Conservation (phyloP, 2,329 filamentous ascomycete species). For the Ascochyta pisi region DNA sequence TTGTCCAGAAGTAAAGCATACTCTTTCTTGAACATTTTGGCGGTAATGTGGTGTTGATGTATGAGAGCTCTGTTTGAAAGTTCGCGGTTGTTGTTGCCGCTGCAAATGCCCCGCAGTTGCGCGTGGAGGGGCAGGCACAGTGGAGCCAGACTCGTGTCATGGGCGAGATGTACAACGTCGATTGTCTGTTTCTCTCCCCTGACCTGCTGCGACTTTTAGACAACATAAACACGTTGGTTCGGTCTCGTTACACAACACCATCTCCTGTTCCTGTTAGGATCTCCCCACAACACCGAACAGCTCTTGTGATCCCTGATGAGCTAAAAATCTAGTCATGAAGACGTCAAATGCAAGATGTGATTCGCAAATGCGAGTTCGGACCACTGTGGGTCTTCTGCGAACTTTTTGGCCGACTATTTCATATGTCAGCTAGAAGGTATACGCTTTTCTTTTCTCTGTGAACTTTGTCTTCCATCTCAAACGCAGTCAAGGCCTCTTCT, state of each 20-base stretch:
- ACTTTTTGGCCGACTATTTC: neutral
- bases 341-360: neutral
- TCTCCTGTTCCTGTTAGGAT: too few relatives aligned
- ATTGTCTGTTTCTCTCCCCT: too few relatives aligned
- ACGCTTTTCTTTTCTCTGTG: neutral
- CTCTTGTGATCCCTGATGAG: neutral
- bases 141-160: neutral
- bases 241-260: too few relatives aligned
- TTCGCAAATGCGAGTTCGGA: constrained; percentile 1
- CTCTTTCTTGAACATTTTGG: constrained; percentile 50
- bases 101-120: constrained; percentile 13
- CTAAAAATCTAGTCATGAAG: neutral
- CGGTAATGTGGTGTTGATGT: constrained; percentile 11
- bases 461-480: neutral
- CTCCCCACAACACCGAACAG: neutral
- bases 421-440: neutral
- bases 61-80: constrained; percentile 3
- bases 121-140: constrained; percentile 13
- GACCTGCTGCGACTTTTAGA: too few relatives aligned
- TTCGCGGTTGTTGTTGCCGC: constrained; percentile 9
- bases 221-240: too few relatives aligned
- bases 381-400: constrained; percentile 1
- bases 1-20: constrained; percentile 5
- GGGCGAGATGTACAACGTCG: neutral
- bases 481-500: neutral